Percentiles rank a stretch among this genome's conserved stretches.
phyloP scores from a whole-genome alignment of 345 rosid species.

The Citrus cavaleriei region DNA sequence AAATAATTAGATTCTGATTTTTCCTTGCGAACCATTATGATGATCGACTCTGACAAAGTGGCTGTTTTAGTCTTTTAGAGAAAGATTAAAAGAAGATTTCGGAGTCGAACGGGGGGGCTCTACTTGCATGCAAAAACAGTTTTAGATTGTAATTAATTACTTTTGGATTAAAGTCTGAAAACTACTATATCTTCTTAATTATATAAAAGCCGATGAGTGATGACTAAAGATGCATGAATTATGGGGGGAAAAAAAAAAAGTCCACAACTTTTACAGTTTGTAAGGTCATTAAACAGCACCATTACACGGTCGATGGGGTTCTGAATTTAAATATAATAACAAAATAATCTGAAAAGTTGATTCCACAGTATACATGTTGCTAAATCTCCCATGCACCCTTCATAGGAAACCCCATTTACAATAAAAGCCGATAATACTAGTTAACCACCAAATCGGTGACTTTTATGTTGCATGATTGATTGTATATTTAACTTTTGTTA shows the following conservation, averaged over 20 bases:
- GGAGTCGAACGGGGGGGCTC: conserved; percentile 1
- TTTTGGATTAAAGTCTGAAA: too few relatives aligned
- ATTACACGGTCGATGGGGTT: neutral
- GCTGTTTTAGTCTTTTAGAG: neutral
- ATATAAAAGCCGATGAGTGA: neutral
- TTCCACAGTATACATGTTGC: too few relatives aligned
- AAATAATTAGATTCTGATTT: neutral
- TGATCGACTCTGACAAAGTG: neutral
- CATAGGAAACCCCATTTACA: too few relatives aligned
- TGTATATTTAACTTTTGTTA: too few relatives aligned
- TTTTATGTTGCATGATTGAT: too few relatives aligned
- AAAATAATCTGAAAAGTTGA: neutral
- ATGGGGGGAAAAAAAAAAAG: neutral
- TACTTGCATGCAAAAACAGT: conserved; percentile 1
- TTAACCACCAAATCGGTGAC: too few relatives aligned
- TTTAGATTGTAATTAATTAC: neutral
- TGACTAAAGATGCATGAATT: conserved; percentile 15
- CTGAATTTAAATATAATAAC: neutral
- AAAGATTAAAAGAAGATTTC: neutral
- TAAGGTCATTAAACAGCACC: neutral
- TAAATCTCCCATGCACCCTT: too few relatives aligned
- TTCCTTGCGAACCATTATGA: too few relatives aligned
- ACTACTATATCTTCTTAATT: too few relatives aligned
- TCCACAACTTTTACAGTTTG: conserved; percentile 22
- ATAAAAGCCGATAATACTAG: too few relatives aligned